A percentile compares a stretch with the other conserved stretches of the same genome.
Evolutionary conservation across 2,329 filamentous ascomycete genomes (phyloP).

Genomic region (Aspergillus unguis): DNA sequence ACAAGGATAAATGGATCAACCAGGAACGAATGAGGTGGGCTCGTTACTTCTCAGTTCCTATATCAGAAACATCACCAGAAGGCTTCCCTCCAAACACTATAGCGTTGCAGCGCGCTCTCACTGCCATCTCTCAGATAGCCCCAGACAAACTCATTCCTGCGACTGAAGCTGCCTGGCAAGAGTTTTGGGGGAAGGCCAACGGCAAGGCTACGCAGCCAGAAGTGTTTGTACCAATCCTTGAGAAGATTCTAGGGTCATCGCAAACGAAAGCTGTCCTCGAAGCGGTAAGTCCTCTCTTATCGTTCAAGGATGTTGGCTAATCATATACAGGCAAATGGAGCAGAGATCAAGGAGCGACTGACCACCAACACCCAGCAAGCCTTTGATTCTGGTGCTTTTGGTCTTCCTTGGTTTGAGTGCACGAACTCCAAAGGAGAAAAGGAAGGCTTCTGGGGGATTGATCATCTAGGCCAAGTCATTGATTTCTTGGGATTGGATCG

Average conservation of each 20-base stretch:
- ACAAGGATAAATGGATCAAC: slow-evolving; percentile 59
- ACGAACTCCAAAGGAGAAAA: slow-evolving; percentile 53
- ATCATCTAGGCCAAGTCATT: slow-evolving; percentile 56
- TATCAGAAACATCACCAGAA: slow-evolving; percentile 43
- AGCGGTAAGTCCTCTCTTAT: slow-evolving; percentile 30
- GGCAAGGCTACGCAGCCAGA: slow-evolving; percentile 44
- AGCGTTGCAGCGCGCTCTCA: slow-evolving; percentile 51
- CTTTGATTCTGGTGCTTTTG: slow-evolving; percentile 56
- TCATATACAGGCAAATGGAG: slow-evolving; percentile 21
- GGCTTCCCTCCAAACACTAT: slow-evolving; percentile 56
- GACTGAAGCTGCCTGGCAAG: slow-evolving; percentile 48
- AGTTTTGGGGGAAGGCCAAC: slow-evolving; percentile 52
- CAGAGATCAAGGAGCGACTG: slow-evolving; percentile 48
- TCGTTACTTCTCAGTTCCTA: slow-evolving; percentile 53
- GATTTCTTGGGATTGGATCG: slow-evolving; percentile 52
- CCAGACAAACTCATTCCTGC: slow-evolving; percentile 42
- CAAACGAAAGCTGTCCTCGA: slow-evolving; percentile 42
- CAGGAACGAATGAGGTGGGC: slow-evolving; percentile 55
- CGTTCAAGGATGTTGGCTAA: not conserved
- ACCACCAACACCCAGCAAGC: slow-evolving; percentile 51
- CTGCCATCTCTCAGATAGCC: slow-evolving; percentile 44
- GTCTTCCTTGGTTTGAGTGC: slow-evolving; percentile 59
- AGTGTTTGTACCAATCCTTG: slow-evolving; percentile 45
- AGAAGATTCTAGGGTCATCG: slow-evolving; percentile 44
- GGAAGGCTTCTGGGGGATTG: slow-evolving; percentile 59